A percentile compares a stretch with the other conserved stretches of the same genome.
Evolutionary conservation across 305 asterid species (phyloP).

Genomic region (Withania somnifera): DNA sequence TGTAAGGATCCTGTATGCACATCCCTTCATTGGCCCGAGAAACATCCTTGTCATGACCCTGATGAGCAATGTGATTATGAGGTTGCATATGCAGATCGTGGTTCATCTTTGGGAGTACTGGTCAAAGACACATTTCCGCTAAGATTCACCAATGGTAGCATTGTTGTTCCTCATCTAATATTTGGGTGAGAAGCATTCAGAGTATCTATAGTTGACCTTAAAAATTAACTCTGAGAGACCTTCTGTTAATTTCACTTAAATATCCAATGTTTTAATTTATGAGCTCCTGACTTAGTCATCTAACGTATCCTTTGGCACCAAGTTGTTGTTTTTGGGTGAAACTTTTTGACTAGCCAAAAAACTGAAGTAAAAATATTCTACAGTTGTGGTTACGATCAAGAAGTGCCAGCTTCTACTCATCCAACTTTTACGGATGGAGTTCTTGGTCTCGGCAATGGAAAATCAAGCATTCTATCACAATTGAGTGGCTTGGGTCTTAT

Average conservation of each 20-base stretch:
- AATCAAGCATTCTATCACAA: constrained; percentile 67
- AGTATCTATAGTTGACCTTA: neutral
- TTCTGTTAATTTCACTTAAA: too few relatives aligned
- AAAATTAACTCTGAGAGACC: too few relatives aligned
- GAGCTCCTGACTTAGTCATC: too few relatives aligned
- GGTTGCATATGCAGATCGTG: constrained; percentile 69
- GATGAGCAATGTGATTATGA: constrained; percentile 85
- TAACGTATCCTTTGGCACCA: too few relatives aligned
- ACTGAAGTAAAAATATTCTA: too few relatives aligned
- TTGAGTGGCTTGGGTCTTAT: constrained; percentile 42
- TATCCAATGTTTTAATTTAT: too few relatives aligned
- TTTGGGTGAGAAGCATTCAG: constrained; percentile 51
- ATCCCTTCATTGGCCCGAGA: constrained; percentile 34
- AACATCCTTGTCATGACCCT: constrained; percentile 26
- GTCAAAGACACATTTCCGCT: constrained; percentile 57
- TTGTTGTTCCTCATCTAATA: constrained; percentile 42
- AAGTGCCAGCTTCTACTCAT: constrained; percentile 36
- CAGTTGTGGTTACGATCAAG: constrained; percentile 93
- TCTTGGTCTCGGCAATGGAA: constrained; percentile 81
- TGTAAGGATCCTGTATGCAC: constrained; percentile 62
- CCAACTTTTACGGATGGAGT: constrained; percentile 74
- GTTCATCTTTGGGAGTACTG: constrained; percentile 76
- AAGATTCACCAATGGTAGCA: constrained; percentile 53
- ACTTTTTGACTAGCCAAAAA: too few relatives aligned
- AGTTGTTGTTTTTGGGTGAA: too few relatives aligned